phyloP scores from a whole-genome alignment of 2,329 filamentous ascomycete genomes.

The Sarocladium brachiariae region DNA sequence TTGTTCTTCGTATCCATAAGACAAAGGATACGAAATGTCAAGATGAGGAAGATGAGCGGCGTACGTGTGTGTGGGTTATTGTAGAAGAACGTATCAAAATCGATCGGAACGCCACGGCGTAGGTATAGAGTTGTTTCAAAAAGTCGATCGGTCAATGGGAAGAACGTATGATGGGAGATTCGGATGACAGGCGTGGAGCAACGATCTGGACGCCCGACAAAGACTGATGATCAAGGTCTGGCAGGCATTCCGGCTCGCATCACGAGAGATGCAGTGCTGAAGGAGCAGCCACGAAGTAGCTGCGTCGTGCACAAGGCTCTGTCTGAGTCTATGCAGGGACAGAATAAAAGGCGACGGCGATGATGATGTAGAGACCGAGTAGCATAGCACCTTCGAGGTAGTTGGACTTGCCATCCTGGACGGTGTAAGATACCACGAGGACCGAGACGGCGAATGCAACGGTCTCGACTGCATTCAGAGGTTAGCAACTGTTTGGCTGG shows the following conservation, averaged over 20 bases:
- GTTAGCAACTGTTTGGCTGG: constrained; percentile 13
- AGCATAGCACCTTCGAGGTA: constrained; percentile 75
- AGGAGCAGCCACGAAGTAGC: neutral
- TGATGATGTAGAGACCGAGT: constrained; percentile 49
- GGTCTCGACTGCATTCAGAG: constrained; percentile 52
- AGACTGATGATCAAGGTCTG: no score
- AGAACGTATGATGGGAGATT: neutral
- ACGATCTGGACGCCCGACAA: no score
- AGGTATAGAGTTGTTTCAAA: neutral
- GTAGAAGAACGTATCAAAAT: constrained; percentile 1
- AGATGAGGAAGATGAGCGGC: no score
- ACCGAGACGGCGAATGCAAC: constrained; percentile 71
- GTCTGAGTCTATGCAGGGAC: constrained; percentile 43
- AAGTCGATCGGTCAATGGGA: constrained; percentile 9
- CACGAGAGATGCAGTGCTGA: no score
- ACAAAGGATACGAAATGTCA: no score
- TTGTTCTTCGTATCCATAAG: no score
- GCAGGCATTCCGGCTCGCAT: no score
- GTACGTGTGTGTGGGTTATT: no score
- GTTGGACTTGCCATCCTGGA: constrained; percentile 77
- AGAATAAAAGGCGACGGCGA: constrained; percentile 54
- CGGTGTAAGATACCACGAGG: constrained; percentile 67
- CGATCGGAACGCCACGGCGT: neutral
- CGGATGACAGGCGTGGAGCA: no score
- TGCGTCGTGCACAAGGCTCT: constrained; percentile 16